These are phyloP conservation scores for Chloris gayana DNA, from an alignment of 176 grass and related monocot species.

Conservation along the genomic window DNA sequence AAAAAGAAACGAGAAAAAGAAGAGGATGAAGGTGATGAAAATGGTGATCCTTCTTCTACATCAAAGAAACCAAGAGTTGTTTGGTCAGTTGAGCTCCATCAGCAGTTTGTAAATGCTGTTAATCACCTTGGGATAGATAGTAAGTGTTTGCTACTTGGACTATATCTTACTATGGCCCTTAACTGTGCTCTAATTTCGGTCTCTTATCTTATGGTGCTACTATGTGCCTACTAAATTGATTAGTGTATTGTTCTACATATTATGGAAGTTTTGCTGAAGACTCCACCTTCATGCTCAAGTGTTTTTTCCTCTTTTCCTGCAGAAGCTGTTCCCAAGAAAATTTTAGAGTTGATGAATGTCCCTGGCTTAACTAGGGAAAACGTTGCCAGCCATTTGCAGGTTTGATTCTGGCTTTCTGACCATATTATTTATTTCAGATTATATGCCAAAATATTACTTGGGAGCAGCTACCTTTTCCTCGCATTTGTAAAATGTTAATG, in stretches of 20 bases:
- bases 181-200: too few species aligned
- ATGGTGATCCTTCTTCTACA: slow-evolving; percentile 67
- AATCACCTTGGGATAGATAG: slow-evolving; percentile 98
- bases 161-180: slow-evolving; percentile 16
- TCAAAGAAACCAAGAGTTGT: slow-evolving; percentile 98
- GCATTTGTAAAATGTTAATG: too few species aligned
- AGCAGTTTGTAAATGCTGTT: slow-evolving; percentile 98
- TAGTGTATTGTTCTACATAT: slow-evolving; percentile 20
- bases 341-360: slow-evolving; percentile 99
- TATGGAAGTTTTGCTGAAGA: too few species aligned
- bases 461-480: too few species aligned
- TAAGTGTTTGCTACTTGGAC: slow-evolving; percentile 45
- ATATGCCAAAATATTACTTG: background rate
- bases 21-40: slow-evolving; percentile 93
- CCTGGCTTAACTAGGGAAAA: slow-evolving; percentile 99
- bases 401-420: slow-evolving; percentile 49
- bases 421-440: background rate
- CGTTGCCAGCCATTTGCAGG: slow-evolving; percentile 99
- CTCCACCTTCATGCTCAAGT: slow-evolving; percentile 37
- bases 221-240: slow-evolving; percentile 21
- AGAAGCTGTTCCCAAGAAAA: slow-evolving; percentile 99
- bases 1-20: slow-evolving; percentile 98
- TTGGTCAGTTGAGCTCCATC: slow-evolving; percentile 98
- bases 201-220: background rate
- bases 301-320: slow-evolving; percentile 39